These are phyloP conservation scores for Protea cynaroides DNA, from an alignment of 164 flowering plant genomes.

Conservation along the genomic window DNA sequence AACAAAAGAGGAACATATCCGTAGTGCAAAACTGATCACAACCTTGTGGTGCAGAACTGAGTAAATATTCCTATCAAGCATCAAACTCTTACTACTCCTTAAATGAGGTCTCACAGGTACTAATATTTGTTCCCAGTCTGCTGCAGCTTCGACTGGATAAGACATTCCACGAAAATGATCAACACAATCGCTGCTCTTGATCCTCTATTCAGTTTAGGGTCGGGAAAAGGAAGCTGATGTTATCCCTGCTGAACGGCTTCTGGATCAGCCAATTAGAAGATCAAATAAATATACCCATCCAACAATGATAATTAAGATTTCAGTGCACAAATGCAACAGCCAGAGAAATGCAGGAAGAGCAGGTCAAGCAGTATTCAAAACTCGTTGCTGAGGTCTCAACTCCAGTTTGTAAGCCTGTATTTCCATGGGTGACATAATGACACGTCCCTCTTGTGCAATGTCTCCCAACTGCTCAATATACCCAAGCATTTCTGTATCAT, in stretches of 20 bases:
- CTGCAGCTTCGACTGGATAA: neutral
- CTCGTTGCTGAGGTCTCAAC: conserved; percentile 42
- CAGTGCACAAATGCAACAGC: no score
- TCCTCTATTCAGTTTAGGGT: no score
- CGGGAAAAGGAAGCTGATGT: no score
- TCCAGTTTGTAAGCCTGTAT: conserved; percentile 91
- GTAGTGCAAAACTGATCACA: no score
- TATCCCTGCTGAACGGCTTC: neutral
- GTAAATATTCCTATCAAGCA: neutral
- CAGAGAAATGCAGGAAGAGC: no score
- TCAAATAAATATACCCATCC: neutral
- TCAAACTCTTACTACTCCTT: neutral
- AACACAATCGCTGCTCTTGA: neutral
- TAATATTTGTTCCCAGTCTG: neutral
- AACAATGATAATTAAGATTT: neutral
- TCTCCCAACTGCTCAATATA: conserved; percentile 56
- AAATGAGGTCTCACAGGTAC: neutral
- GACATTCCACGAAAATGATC: neutral
- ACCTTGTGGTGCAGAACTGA: no score
- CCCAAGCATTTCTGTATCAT: conserved; percentile 76
- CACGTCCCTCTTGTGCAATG: conserved; percentile 60
- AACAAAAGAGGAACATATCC: no score
- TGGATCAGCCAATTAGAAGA: neutral
- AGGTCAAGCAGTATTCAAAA: no score
- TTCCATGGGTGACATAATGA: conserved; percentile 84